Base-by-base conservation (phyloP, 1,284 basidiomycete species). In the Xerocomus nothofagi region DNA sequence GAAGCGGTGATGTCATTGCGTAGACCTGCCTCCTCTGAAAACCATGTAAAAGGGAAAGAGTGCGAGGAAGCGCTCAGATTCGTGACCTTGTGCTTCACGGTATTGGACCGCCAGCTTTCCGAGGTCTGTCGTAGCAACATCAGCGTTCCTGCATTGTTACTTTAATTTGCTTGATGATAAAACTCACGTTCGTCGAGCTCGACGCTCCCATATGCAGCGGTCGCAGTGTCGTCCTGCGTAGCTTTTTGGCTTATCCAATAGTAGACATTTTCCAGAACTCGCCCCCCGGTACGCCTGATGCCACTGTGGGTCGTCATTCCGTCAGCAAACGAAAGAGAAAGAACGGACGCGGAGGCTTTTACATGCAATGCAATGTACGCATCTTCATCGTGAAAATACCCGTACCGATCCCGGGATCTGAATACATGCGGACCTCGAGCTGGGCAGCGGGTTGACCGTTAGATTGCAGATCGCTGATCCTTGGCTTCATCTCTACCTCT, bases 201-300 rank as follows among this genome's bases (percentile, higher is more conserved):
- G 14, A 84, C 81, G 2, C 82, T 80, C 71, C 84, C 85, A 65
- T 82, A 85, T 1, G 82, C 82, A 2, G 81, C 82, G 6, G 80
- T 82, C 3, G 78, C 81, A 14, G 81, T 81, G 60, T 86, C 82
- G 54, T 86, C 82, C 56, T 82, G 79, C 10, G 71, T 77, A 0
- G 82, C 84, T 39, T 81, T 69, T 42, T 73, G 63, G 3, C 84
- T 81, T 4, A 85, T 69, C 84, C 82, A 86, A 62, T 85, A 85
- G 62, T 84, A 81, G 15, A 86, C 70, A 61, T 86, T 30, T 34
- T 10, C 5, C 66, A 6, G 73, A 59, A 18, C 82, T 72, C 45
- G 74, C 73, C 36, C 50, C 39, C 65, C 79, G 82, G 65, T 81
- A 84, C 4, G 80, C 77, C 78, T 78, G 41, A 20, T 14, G n/a